Percentiles rank a stretch among this genome's conserved stretches.
phyloP scores from a whole-genome alignment of 768 basidiomycete genomes.

The Phanerochaete carnosa region DNA sequence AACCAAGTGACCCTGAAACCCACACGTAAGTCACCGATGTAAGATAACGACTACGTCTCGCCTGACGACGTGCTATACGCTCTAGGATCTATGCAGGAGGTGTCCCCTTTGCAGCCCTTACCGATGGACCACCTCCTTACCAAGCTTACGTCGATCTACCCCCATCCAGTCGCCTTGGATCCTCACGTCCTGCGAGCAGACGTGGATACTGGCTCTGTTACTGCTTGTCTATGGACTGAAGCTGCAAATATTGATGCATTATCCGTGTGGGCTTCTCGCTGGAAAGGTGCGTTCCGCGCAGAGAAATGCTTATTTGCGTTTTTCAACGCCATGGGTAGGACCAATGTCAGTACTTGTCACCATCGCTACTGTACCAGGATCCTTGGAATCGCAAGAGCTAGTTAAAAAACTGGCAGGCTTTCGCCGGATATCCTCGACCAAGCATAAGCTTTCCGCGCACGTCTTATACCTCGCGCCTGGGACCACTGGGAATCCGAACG shows the following conservation, averaged over 20 bases:
- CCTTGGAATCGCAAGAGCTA: slow-evolving; percentile 21
- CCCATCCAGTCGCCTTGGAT: slow-evolving; percentile 17
- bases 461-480: slow-evolving; percentile 40
- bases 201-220: slow-evolving; percentile 20
- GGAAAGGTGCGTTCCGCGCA: slow-evolving; percentile 38
- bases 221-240: slow-evolving; percentile 50
- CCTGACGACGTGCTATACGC: neutral
- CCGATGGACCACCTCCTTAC: slow-evolving; percentile 18
- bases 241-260: slow-evolving; percentile 34
- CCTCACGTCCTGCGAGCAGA: slow-evolving; percentile 17
- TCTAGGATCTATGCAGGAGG: neutral
- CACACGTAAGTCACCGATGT: neutral
- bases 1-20: neutral
- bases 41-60: no score
- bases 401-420: slow-evolving; percentile 16
- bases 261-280: slow-evolving; percentile 34
- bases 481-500: slow-evolving; percentile 41
- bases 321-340: slow-evolving; percentile 26
- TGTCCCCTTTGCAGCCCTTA: slow-evolving; percentile 13
- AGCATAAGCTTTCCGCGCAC: slow-evolving; percentile 38
- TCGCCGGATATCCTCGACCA: slow-evolving; percentile 10
- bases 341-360: slow-evolving; percentile 49
- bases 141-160: slow-evolving; percentile 24
- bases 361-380: slow-evolving; percentile 31
- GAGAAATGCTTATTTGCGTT: neutral